phyloP scores from a whole-genome alignment of 345 rosid species.

The Anastatica hierochuntica region DNA sequence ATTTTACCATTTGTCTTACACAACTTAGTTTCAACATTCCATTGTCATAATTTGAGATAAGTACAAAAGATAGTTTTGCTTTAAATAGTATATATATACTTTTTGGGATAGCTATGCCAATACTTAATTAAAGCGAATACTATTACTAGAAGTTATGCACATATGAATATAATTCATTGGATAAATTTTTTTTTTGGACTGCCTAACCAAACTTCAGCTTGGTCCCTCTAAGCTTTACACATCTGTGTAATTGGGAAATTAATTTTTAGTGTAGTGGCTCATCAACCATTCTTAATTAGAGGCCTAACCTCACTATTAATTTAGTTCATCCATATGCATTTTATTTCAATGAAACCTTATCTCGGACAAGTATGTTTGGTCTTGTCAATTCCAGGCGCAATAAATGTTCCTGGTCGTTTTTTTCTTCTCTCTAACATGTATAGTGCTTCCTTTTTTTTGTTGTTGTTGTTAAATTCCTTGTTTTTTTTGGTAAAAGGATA shows the following conservation, averaged over 20 bases:
- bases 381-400: constrained; percentile 12
- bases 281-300: constrained; percentile 14
- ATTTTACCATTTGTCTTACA: too few species aligned
- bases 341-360: constrained; percentile 10
- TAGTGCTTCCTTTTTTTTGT: too few species aligned
- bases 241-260: constrained; percentile 3
- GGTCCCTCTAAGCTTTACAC: constrained; percentile 18
- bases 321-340: background rate
- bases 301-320: constrained; percentile 17
- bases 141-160: background rate
- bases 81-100: background rate
- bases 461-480: too few species aligned
- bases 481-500: too few species aligned
- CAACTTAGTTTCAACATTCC: too few species aligned
- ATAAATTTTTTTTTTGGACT: constrained; percentile 20
- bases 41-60: background rate
- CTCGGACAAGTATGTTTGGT: constrained; percentile 6
- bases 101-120: constrained; percentile 6
- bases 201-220: constrained; percentile 25
- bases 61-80: constrained; percentile 1
- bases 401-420: constrained; percentile 1
- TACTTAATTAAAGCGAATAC: too few species aligned
- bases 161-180: constrained; percentile 15
- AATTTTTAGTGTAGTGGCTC: constrained; percentile 2
- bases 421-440: too few species aligned